phyloP scores from a whole-genome alignment of 306 rosid species.

The Canavalia gladiata region DNA sequence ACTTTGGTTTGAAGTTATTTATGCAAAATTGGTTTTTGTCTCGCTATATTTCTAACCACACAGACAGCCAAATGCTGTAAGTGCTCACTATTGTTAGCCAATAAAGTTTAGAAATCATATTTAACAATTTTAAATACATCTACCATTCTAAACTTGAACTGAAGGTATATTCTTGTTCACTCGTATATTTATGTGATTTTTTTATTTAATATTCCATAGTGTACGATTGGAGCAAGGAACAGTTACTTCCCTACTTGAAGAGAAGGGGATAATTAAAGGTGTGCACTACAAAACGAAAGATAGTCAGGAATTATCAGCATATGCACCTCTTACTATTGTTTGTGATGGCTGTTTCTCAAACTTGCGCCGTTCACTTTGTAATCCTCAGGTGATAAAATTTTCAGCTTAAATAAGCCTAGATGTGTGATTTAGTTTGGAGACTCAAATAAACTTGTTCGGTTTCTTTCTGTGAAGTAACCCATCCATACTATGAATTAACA shows the following conservation, averaged over 20 bases:
- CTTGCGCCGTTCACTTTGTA: conserved; percentile 90
- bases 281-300: conserved; percentile 81
- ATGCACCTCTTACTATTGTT: conserved; percentile 89
- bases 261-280: conserved; percentile 82
- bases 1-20: conserved; percentile 9
- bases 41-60: neutral
- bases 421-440: neutral
- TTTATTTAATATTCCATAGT: conserved; percentile 47
- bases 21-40: neutral
- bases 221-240: conserved; percentile 89
- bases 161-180: conserved; percentile 4
- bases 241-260: conserved; percentile 90
- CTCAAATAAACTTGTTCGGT: conserved; percentile 17
- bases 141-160: conserved; percentile 33
- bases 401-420: conserved; percentile 26
- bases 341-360: conserved; percentile 99
- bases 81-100: neutral
- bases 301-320: conserved; percentile 71
- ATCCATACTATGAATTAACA: neutral
- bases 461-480: conserved; percentile 15
- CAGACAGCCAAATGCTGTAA: neutral
- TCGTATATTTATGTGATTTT: neutral
- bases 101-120: neutral
- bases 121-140: conserved; percentile 1
- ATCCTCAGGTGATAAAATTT: conserved; percentile 71